Conservation (phyloP, 2,329 filamentous ascomycete genomes). For the Talaromyces marneffei region DNA sequence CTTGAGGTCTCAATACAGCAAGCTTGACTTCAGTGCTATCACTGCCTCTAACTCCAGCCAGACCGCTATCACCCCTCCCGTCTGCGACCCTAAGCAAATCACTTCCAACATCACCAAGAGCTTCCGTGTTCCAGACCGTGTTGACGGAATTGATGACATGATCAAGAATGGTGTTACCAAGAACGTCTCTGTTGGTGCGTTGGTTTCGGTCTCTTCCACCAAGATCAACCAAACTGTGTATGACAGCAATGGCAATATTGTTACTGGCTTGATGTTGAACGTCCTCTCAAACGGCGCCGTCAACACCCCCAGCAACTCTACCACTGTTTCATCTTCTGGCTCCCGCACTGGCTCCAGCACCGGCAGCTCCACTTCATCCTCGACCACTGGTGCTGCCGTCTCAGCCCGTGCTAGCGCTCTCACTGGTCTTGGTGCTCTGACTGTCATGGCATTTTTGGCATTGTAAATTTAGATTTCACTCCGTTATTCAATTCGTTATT, state of each 20-base stretch:
- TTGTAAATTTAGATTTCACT: conserved; percentile 11
- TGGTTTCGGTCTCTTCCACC: conserved; percentile 56
- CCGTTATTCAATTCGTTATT: not conserved
- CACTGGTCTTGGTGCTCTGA: conserved; percentile 11
- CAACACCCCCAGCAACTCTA: conserved; percentile 50
- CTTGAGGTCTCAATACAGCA: conserved; percentile 67
- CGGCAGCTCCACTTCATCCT: conserved; percentile 19
- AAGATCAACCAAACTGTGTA: conserved; percentile 55
- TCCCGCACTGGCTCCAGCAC: conserved; percentile 16
- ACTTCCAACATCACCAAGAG: conserved; percentile 64
- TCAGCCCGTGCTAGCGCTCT: conserved; percentile 10
- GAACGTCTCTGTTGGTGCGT: conserved; percentile 54
- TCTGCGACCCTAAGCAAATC: conserved; percentile 64
- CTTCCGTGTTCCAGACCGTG: conserved; percentile 69
- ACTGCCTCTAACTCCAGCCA: conserved; percentile 56
- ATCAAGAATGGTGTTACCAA: conserved; percentile 70
- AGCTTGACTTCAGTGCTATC: conserved; percentile 65
- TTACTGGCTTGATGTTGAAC: conserved; percentile 59
- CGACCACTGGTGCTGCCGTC: conserved; percentile 13
- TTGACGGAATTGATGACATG: conserved; percentile 62
- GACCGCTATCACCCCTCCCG: conserved; percentile 52
- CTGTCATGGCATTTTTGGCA: conserved; percentile 10
- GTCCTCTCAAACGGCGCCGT: conserved; percentile 46
- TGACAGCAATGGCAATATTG: conserved; percentile 49
- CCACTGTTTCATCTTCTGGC: conserved; percentile 15